These are phyloP conservation scores for Cichorium intybus DNA, from an alignment of 140 eudicot genomes.

Conservation along the genomic window DNA sequence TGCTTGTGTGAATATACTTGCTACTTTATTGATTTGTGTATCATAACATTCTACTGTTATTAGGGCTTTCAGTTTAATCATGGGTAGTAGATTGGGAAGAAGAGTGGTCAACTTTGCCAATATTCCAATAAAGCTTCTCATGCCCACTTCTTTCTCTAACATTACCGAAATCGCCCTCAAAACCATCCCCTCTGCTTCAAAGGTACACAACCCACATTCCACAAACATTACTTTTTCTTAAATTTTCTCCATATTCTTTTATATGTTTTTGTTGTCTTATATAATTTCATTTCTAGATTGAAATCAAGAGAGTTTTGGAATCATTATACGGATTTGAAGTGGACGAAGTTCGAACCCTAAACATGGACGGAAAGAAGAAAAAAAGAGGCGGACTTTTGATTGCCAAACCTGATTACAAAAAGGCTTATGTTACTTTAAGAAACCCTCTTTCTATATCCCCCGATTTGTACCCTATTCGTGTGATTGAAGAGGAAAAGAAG, in stretches of 20 bases:
- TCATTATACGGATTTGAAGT: slow-evolving; percentile 90
- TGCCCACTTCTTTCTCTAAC: slow-evolving; percentile 88
- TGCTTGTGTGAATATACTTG: no score
- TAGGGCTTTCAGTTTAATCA: slow-evolving; percentile 21
- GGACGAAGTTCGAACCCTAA: slow-evolving; percentile 79
- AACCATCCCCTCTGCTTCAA: slow-evolving; percentile 94
- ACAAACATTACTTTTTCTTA: not conserved
- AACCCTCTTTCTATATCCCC: slow-evolving; percentile 70
- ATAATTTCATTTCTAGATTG: slow-evolving; percentile 41
- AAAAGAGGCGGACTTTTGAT: slow-evolving; percentile 77
- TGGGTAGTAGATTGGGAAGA: slow-evolving; percentile 87
- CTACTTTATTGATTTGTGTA: no score
- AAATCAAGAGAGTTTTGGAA: slow-evolving; percentile 85
- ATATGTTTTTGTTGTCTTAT: not conserved
- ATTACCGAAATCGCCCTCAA: slow-evolving; percentile 92
- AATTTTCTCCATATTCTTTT: not conserved
- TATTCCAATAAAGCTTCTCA: slow-evolving; percentile 83
- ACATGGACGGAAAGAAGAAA: slow-evolving; percentile 97
- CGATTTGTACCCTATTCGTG: slow-evolving; percentile 69
- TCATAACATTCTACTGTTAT: no score
- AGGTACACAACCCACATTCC: slow-evolving; percentile 51
- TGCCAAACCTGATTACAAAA: slow-evolving; percentile 87
- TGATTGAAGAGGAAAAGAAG: slow-evolving; percentile 70
- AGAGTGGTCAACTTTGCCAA: slow-evolving; percentile 87
- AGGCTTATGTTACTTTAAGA: slow-evolving; percentile 76